A percentile compares a stretch with the other conserved stretches of the same genome.
phyloP scores from a whole-genome alignment of 2,329 filamentous ascomycete genomes.

The Fusarium mangiferae region DNA sequence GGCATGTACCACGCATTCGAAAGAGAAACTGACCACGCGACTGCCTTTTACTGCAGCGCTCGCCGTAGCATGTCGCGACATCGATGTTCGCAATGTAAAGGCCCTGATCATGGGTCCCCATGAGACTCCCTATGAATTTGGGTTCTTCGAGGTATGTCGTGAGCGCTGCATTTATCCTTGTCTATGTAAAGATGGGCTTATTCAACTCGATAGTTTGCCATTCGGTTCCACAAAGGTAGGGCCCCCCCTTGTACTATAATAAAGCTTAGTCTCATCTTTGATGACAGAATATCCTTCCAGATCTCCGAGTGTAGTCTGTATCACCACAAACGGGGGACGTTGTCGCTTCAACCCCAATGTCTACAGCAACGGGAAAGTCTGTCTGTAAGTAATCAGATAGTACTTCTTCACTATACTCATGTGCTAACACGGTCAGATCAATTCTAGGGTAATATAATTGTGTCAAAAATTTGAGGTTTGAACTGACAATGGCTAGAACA shows the following conservation, averaged over 20 bases:
- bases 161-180: not conserved
- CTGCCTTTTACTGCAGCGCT: conserved; percentile 66
- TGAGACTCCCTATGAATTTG: conserved; percentile 95
- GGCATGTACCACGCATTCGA: not conserved
- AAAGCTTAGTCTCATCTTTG: conserved; percentile 12
- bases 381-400: conserved; percentile 71
- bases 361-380: conserved; percentile 90
- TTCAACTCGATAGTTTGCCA: conserved; percentile 67
- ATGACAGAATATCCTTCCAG: conserved; percentile 81
- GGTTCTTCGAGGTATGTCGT: conserved; percentile 86
- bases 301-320: conserved; percentile 69
- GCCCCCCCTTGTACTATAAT: not conserved
- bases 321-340: conserved; percentile 88
- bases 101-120: conserved; percentile 92
- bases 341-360: conserved; percentile 98
- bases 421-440: conserved; percentile 66
- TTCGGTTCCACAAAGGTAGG: conserved; percentile 80
- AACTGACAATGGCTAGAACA: conserved; percentile 69
- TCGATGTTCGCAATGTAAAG: conserved; percentile 87
- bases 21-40: conserved; percentile 10
- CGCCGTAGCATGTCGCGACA: conserved; percentile 86
- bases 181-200: not conserved
- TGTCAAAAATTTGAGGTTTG: not conserved
- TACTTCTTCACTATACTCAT: not conserved
- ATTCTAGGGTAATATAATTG: conserved; percentile 76